Conservation (phyloP, 257 asterid genomes). For the Phtheirospermum japonicum region DNA sequence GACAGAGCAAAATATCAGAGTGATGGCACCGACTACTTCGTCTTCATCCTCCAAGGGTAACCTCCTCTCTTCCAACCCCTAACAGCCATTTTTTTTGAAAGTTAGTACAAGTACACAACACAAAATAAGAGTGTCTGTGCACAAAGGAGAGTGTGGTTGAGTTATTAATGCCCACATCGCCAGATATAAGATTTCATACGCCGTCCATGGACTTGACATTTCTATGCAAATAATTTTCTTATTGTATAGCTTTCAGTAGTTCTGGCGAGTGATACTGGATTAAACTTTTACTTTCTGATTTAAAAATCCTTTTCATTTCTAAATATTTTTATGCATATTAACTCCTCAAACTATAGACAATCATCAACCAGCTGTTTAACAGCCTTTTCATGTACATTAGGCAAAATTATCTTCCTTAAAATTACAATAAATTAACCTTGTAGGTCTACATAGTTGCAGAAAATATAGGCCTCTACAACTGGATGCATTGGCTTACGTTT, state of each 20-base stretch:
- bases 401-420: not conserved
- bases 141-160: not conserved
- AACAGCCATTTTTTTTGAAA: conserved; percentile 32
- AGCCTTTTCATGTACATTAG: conserved; percentile 12
- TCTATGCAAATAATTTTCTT: conserved; percentile 7
- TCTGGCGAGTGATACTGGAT: conserved; percentile 7
- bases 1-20: conserved; percentile 61
- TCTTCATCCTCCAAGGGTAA: conserved; percentile 77
- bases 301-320: not conserved
- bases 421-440: conserved; percentile 6
- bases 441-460: not conserved
- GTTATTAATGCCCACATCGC: not conserved
- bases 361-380: not conserved
- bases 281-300: conserved; percentile 6
- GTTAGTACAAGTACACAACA: conserved; percentile 24
- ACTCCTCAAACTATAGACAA: conserved; percentile 8
- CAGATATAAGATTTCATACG: conserved; percentile 1
- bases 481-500: conserved; percentile 7
- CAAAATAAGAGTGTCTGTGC: not conserved
- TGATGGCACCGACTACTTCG: conserved; percentile 74
- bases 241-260: conserved; percentile 15
- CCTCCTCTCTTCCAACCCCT: conserved; percentile 75
- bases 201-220: not conserved
- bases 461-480: conserved; percentile 14
- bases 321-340: conserved; percentile 3